Evolutionary conservation across 2,329 filamentous ascomycete genomes (phyloP), one percentile per base, ranked within the genome.

Genomic region (Talaromyces marneffei): DNA sequence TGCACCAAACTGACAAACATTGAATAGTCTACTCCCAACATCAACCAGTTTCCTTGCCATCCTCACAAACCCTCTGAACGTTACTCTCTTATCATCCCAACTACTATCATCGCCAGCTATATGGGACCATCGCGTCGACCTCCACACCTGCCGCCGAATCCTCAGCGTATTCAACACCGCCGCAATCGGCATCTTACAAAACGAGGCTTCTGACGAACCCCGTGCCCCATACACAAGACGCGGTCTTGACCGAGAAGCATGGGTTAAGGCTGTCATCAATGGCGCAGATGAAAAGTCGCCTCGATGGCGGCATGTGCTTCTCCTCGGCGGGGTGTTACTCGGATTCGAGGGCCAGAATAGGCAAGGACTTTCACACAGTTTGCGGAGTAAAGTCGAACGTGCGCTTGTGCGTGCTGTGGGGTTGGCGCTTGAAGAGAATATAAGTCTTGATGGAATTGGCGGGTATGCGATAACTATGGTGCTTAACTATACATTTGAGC

Each of bases 231-330:
- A 75, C 42, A 69, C 69, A 8, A 68, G 71, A 37, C 85, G 85
- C 16, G 82, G 80, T 27, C 72, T 85, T 5, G 73, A 79, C 4
- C 74, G 80, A 16, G 80, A 84, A 52, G 82, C 82, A 53, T 87
- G 85, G 85, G 75, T 83, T 25, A 80, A 79, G 64, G 84, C 85
- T 1, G 77, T 86, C 2, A 79, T 84, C 2, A 79, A 79, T 42
- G 85, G 85, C 8, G 85, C 85, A 16, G 83, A 87, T 68, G 85
- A 83, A 48, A 81, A 79, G 67, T 87, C 79, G 74, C 83, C 81
- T 18, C 80, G 90, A 69, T 96, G 91, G 91, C 87, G 91, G 73
- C 92, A 96, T 73, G 75, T 92, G 31, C 79, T 96, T n/a, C 83
- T 92, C 4, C 82, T 96, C 8, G 87, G 87, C 0, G 92, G 91